Conservation (phyloP, 352 stramenopile species). For the Pythium sukuiense region DNA sequence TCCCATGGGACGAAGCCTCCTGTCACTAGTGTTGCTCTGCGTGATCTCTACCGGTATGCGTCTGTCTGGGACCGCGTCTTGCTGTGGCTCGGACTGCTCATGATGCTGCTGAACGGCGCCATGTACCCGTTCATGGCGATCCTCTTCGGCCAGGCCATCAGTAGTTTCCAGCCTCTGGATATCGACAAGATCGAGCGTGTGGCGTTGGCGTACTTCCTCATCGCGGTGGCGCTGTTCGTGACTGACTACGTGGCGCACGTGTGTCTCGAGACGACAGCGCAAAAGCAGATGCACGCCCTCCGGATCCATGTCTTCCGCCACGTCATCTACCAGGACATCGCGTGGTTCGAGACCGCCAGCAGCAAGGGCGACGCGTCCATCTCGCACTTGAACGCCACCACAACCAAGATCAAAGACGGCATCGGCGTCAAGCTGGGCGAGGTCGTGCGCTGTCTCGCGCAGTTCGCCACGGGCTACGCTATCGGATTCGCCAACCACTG, state of each 20-base stretch:
- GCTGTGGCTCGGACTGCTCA: slow-evolving; percentile 21
- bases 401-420: slow-evolving; percentile 40
- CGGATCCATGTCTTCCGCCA: slow-evolving; percentile 29
- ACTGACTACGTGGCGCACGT: slow-evolving; percentile 31
- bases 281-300: slow-evolving; percentile 29
- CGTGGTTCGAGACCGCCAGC: slow-evolving; percentile 19
- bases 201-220: slow-evolving; percentile 14
- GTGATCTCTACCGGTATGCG: slow-evolving; percentile 30
- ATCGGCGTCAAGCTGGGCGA: slow-evolving; percentile 36
- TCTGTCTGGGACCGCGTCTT: slow-evolving; percentile 19
- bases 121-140: slow-evolving; percentile 37
- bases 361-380: slow-evolving; percentile 1
- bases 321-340: slow-evolving; percentile 25
- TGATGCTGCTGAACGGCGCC: slow-evolving; percentile 29
- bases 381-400: slow-evolving; percentile 28
- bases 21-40: slow-evolving; percentile 13
- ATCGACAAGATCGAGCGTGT: slow-evolving; percentile 20
- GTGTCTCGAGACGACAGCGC: slow-evolving; percentile 23
- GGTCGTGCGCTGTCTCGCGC: slow-evolving; percentile 18
- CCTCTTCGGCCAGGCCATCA: slow-evolving; percentile 32
- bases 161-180: slow-evolving; percentile 26
- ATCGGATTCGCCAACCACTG: slow-evolving; percentile 29
- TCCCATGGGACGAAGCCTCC: not conserved
- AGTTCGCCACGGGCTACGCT: slow-evolving; percentile 25
- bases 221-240: slow-evolving; percentile 28